Evolutionary conservation across 1,139 yeast species (phyloP).

Genomic region (Petasospora fabianii): DNA sequence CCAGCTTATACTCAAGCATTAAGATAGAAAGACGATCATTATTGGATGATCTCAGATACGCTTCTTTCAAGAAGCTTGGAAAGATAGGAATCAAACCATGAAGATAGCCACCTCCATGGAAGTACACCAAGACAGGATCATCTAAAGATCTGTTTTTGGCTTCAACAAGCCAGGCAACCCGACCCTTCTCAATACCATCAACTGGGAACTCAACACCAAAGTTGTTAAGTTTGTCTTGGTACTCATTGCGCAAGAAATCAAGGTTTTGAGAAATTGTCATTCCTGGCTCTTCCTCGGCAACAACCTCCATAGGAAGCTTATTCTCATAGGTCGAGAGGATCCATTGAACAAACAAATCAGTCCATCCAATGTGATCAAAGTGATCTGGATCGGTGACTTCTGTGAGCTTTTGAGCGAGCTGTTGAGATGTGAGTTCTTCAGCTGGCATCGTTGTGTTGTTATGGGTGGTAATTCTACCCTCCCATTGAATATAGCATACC

Average conservation of each 20-base stretch:
- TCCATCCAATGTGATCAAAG: slow-evolving; percentile 8
- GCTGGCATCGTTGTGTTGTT: not conserved
- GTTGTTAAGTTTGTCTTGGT: slow-evolving; percentile 1
- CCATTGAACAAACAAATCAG: slow-evolving; percentile 1
- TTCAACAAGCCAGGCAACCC: slow-evolving; percentile 28
- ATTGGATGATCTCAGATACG: slow-evolving; percentile 35
- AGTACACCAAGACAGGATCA: slow-evolving; percentile 31
- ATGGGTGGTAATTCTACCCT: too few species aligned
- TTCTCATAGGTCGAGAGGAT: slow-evolving; percentile 3
- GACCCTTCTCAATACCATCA: slow-evolving; percentile 10
- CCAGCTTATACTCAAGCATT: slow-evolving; percentile 39
- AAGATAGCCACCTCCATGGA: slow-evolving; percentile 46
- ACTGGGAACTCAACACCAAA: slow-evolving; percentile 8
- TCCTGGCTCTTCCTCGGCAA: slow-evolving; percentile 7
- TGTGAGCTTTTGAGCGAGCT: slow-evolving; percentile 3
- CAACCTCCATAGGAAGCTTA: slow-evolving; percentile 1
- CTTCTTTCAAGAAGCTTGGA: slow-evolving; percentile 25
- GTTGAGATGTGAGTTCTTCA: not conserved
- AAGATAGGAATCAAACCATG: slow-evolving; percentile 33
- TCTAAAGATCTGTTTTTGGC: slow-evolving; percentile 21
- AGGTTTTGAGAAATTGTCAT: slow-evolving; percentile 4
- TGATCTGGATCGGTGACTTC: slow-evolving; percentile 1
- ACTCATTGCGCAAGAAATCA: slow-evolving; percentile 1
- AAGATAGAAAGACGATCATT: slow-evolving; percentile 31
- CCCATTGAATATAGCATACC: too few species aligned